A percentile compares a stretch with the other conserved stretches of the same genome.
These are phyloP conservation scores for Fusarium pseudoanthophilum DNA, from an alignment of 2,329 filamentous ascomycete genomes.

Conservation along the genomic window DNA sequence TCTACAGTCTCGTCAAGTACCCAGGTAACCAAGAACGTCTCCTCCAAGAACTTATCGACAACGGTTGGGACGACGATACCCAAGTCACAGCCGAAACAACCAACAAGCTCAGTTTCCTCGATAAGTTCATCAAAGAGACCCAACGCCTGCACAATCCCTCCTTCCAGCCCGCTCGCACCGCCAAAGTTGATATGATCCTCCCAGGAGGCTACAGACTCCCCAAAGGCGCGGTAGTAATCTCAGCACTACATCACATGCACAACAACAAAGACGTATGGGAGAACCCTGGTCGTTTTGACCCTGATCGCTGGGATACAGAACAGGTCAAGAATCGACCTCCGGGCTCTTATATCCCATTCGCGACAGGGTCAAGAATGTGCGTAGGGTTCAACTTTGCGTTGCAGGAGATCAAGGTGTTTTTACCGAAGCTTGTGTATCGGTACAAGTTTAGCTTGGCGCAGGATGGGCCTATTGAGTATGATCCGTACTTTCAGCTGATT, in stretches of 20 bases:
- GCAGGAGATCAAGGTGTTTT: slow-evolving; percentile 68
- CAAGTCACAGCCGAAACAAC: slow-evolving; percentile 59
- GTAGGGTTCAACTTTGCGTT: slow-evolving; percentile 74
- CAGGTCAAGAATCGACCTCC: slow-evolving; percentile 62
- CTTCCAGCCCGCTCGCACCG: slow-evolving; percentile 69
- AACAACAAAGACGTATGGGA: slow-evolving; percentile 67
- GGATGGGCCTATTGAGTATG: slow-evolving; percentile 64
- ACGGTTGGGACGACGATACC: slow-evolving; percentile 55
- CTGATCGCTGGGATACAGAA: slow-evolving; percentile 68
- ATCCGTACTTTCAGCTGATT: slow-evolving; percentile 69
- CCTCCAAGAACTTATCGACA: slow-evolving; percentile 66
- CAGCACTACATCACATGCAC: slow-evolving; percentile 61
- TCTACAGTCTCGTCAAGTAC: slow-evolving; percentile 65
- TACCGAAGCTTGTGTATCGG: slow-evolving; percentile 67
- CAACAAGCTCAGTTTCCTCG: slow-evolving; percentile 60
- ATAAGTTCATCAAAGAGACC: slow-evolving; percentile 69
- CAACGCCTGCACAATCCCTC: slow-evolving; percentile 69
- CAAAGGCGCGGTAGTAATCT: slow-evolving; percentile 62
- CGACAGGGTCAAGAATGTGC: slow-evolving; percentile 65
- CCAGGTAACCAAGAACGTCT: slow-evolving; percentile 65
- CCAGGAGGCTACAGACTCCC: slow-evolving; percentile 69
- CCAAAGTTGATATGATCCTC: slow-evolving; percentile 64
- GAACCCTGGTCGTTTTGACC: slow-evolving; percentile 66
- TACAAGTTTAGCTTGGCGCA: slow-evolving; percentile 64
- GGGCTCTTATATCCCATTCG: slow-evolving; percentile 68